A percentile compares a stretch with the other conserved stretches of the same genome.
phyloP scores from a whole-genome alignment of 768 basidiomycete species.

The Tubosaeta sp. region DNA sequence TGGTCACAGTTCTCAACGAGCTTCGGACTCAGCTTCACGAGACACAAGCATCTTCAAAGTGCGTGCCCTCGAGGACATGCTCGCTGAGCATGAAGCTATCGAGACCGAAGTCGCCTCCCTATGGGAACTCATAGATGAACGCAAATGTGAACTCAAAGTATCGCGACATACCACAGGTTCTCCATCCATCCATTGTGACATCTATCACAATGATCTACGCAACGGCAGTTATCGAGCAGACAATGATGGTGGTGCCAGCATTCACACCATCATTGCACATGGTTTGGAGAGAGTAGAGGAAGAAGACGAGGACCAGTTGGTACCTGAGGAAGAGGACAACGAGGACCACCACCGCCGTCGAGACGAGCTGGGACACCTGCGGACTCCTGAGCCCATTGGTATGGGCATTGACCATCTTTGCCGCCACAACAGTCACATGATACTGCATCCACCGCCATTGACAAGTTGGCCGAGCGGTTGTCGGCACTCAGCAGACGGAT shows the following conservation, averaged over 20 bases:
- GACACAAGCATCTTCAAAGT: conserved; percentile 77
- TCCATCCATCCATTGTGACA: conserved; percentile 21
- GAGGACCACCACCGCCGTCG: conserved; percentile 44
- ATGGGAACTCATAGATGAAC: conserved; percentile 67
- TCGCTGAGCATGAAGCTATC: conserved; percentile 81
- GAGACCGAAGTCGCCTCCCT: conserved; percentile 73
- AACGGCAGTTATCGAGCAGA: conserved; percentile 38
- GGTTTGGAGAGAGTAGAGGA: conserved; percentile 70
- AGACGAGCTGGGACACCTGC: conserved; percentile 63
- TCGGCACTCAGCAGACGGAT: conserved; percentile 64
- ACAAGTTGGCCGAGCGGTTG: conserved; percentile 62
- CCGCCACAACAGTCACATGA: conserved; percentile 20
- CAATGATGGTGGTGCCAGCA: conserved; percentile 68
- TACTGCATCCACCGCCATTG: conserved; percentile 35
- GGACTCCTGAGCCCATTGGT: conserved; percentile 75
- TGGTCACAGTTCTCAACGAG: conserved; percentile 41
- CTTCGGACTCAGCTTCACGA: conserved; percentile 82
- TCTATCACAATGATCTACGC: conserved; percentile 13
- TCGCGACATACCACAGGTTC: conserved; percentile 21
- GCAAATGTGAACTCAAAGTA: conserved; percentile 46
- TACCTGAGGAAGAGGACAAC: conserved; percentile 37
- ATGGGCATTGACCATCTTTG: conserved; percentile 34
- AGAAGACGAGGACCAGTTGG: conserved; percentile 61
- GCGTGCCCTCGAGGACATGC: conserved; percentile 72
- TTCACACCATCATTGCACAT: conserved; percentile 66